Percentiles rank a stretch among this genome's conserved stretches.
phyloP scores from a whole-genome alignment of 164 flowering plant species.

The Warburgia ugandensis region DNA sequence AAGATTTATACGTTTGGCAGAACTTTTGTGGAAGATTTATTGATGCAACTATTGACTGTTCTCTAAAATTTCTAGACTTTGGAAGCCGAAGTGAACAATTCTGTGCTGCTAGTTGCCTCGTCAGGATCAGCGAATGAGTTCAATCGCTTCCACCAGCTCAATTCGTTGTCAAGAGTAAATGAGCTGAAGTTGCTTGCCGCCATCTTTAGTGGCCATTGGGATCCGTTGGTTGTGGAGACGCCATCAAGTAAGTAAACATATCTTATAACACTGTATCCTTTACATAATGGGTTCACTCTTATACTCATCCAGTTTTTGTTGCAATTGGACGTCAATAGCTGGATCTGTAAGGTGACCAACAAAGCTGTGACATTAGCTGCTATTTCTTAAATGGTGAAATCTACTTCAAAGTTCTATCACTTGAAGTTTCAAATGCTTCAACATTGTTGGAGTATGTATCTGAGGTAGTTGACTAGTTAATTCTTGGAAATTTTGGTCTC shows the following conservation, averaged over 20 bases:
- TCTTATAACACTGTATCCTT: neutral
- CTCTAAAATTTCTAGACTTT: conserved; percentile 30
- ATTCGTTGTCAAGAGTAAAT: conserved; percentile 40
- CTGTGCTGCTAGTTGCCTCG: conserved; percentile 50
- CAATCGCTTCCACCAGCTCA: conserved; percentile 22
- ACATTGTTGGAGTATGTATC: too few species aligned
- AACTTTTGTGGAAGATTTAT: neutral
- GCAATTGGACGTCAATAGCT: neutral
- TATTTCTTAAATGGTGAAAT: too few species aligned
- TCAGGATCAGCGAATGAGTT: conserved; percentile 26
- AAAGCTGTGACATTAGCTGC: too few species aligned
- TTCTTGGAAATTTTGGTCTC: too few species aligned
- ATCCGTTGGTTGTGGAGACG: conserved; percentile 37
- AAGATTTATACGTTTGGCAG: too few species aligned
- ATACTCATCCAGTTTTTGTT: neutral
- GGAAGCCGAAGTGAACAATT: conserved; percentile 27
- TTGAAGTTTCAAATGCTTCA: too few species aligned
- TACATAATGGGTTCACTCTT: neutral
- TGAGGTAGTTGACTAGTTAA: too few species aligned
- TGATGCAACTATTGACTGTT: neutral
- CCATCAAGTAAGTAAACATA: conserved; percentile 67
- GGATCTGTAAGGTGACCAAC: too few species aligned
- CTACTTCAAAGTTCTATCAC: too few species aligned
- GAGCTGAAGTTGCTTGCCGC: conserved; percentile 58
- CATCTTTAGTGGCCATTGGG: conserved; percentile 56